Evolutionary conservation across 331 rosid genomes (phyloP).

Genomic region (Pyracantha coccinea): DNA sequence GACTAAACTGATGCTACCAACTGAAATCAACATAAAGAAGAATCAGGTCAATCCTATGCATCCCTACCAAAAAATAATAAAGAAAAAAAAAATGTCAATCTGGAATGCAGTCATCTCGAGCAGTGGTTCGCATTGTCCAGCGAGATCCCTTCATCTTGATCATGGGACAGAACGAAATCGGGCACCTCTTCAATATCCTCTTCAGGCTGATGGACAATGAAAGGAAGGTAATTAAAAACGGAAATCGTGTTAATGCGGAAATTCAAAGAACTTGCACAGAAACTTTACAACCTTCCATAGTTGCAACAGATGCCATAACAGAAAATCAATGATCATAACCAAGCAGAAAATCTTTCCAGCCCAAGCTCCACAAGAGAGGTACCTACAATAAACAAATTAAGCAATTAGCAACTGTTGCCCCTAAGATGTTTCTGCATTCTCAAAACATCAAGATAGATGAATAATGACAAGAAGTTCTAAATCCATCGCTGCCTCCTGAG

Average conservation of each 20-base stretch:
- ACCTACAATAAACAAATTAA: slow-evolving; percentile 30
- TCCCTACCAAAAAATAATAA: background rate
- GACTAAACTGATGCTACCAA: background rate
- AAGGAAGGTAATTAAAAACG: background rate
- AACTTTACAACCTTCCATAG: slow-evolving; percentile 51
- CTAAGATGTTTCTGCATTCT: background rate
- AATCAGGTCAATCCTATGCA: background rate
- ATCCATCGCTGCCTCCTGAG: background rate
- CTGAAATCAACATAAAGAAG: background rate
- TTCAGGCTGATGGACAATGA: slow-evolving; percentile 42
- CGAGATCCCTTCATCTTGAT: slow-evolving; percentile 13
- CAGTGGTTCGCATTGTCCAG: background rate
- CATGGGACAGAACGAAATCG: slow-evolving; percentile 28
- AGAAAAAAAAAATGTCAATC: too few species aligned
- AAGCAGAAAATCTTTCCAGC: slow-evolving; percentile 86
- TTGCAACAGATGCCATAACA: slow-evolving; percentile 72
- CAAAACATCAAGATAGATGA: background rate
- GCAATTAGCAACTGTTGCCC: slow-evolving; percentile 4
- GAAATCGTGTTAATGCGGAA: background rate
- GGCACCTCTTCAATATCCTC: slow-evolving; percentile 63
- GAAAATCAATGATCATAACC: slow-evolving; percentile 75
- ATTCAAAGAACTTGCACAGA: background rate
- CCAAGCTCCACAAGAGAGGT: slow-evolving; percentile 79
- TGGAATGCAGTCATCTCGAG: background rate
- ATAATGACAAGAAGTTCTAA: background rate